phyloP scores from a whole-genome alignment of 495 filamentous ascomycete species.

The Melanomma pulvis-pyrius region DNA sequence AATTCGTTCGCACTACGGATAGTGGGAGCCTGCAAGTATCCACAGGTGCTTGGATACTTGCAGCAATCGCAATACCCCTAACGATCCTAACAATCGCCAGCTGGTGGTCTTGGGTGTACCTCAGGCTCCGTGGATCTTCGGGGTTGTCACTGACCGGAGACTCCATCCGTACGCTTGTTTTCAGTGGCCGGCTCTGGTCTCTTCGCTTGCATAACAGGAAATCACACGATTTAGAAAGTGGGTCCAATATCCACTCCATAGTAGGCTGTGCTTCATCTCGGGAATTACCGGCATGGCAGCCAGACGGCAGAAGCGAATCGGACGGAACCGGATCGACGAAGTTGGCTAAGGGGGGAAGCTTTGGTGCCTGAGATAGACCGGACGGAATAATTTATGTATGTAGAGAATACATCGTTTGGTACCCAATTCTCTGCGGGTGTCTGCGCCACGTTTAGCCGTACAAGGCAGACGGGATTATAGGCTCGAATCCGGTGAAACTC shows the following conservation, averaged over 20 bases:
- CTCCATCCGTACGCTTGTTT: neutral
- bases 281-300: neutral
- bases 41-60: constrained; percentile 41
- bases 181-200: neutral
- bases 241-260: neutral
- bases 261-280: constrained; percentile 1
- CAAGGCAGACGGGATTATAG: neutral
- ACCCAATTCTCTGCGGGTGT: neutral
- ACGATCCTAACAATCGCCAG: constrained; percentile 41
- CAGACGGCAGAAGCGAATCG: neutral
- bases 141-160: constrained; percentile 3
- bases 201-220: constrained; percentile 2
- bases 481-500: neutral
- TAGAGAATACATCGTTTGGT: neutral
- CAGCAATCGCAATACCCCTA: constrained; percentile 41
- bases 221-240: constrained; percentile 1
- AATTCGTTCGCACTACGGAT: constrained; percentile 39
- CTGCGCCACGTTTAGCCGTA: neutral
- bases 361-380: neutral
- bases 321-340: neutral
- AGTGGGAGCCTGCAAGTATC: constrained; percentile 26
- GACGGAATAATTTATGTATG: neutral
- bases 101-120: constrained; percentile 42
- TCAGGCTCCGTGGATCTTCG: neutral
- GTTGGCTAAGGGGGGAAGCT: constrained; percentile 2